These are phyloP conservation scores for Colletotrichum orbiculare DNA, from an alignment of 2,329 filamentous ascomycete genomes.

Conservation along the genomic window DNA sequence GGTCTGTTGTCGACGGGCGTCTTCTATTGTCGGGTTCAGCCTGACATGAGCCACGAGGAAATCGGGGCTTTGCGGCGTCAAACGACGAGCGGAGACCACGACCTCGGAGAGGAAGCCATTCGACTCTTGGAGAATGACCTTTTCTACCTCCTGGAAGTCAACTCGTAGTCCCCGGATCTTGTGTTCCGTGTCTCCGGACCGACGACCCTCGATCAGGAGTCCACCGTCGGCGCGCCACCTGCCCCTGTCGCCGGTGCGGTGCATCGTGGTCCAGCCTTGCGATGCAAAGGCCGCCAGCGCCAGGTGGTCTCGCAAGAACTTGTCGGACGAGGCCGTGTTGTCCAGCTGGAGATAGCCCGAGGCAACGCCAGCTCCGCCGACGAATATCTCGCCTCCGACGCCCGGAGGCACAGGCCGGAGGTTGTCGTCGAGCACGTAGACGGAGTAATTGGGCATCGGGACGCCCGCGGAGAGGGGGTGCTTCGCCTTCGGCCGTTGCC, in stretches of 20 bases:
- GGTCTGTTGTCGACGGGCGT: too few species aligned
- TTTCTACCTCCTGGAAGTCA: slow-evolving; percentile 50
- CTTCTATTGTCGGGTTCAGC: neutral
- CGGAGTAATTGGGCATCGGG: slow-evolving; percentile 45
- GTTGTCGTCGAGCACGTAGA: slow-evolving; percentile 54
- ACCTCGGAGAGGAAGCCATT: neutral
- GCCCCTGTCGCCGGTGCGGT: slow-evolving; percentile 8
- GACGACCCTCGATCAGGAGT: slow-evolving; percentile 46
- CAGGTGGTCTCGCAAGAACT: neutral
- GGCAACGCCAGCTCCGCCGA: slow-evolving; percentile 45
- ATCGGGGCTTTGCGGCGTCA: neutral
- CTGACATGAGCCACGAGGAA: neutral
- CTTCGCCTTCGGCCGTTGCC: neutral
- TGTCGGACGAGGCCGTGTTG: neutral
- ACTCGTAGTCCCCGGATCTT: slow-evolving; percentile 48
- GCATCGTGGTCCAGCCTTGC: neutral
- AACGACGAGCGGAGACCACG: slow-evolving; percentile 31
- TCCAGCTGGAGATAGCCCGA: slow-evolving; percentile 47
- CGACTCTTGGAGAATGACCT: neutral
- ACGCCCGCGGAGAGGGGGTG: neutral
- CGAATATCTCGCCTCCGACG: slow-evolving; percentile 45
- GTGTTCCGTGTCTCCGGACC: slow-evolving; percentile 51
- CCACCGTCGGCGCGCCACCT: neutral
- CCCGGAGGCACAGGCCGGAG: slow-evolving; percentile 51
- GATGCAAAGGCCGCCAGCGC: neutral